These are phyloP conservation scores for Coemansia brasiliensis DNA, from an alignment of 192 early-diverging fungal species.

Conservation along the genomic window DNA sequence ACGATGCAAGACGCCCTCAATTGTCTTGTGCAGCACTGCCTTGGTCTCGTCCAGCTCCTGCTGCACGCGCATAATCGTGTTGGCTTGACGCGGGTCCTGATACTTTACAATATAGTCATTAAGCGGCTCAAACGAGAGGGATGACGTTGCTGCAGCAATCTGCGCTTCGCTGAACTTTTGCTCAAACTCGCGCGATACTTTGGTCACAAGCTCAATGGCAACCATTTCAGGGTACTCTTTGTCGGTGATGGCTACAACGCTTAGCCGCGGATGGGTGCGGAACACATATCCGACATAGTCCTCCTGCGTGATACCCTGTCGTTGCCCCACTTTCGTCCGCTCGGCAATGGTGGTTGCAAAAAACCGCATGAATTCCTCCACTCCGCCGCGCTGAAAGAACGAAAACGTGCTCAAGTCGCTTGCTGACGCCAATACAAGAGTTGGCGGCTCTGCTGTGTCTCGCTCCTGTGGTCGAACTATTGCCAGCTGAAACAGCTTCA, in stretches of 20 bases:
- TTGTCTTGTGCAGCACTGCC: conserved; percentile 91
- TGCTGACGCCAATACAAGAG: conserved; percentile 59
- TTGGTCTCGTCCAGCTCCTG: conserved; percentile 97
- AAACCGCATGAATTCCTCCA: conserved; percentile 87
- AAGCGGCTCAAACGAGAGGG: conserved; percentile 67
- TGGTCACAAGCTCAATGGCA: conserved; percentile 82
- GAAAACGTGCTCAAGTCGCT: conserved; percentile 78
- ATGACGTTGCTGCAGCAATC: conserved; percentile 21
- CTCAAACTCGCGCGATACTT: conserved; percentile 85
- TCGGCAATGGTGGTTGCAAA: conserved; percentile 82
- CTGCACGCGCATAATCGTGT: conserved; percentile 92
- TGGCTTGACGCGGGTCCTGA: conserved; percentile 90
- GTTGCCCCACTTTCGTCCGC: conserved; percentile 73
- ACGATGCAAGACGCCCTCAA: conserved; percentile 84
- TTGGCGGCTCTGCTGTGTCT: conserved; percentile 8
- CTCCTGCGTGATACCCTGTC: conserved; percentile 78
- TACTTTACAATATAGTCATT: conserved; percentile 71
- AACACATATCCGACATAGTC: conserved; percentile 83
- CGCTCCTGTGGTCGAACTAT: conserved; percentile 29
- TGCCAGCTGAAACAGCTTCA: conserved; percentile 44
- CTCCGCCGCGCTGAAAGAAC: conserved; percentile 83
- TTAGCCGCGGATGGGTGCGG: conserved; percentile 68
- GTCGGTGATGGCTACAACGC: conserved; percentile 78
- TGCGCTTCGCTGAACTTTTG: conserved; percentile 55
- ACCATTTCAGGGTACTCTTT: conserved; percentile 87